Evolutionary conservation across 352 stramenopile species (phyloP), one percentile per base, ranked within the genome.

Genomic region (Phytophthora citrophthora): DNA sequence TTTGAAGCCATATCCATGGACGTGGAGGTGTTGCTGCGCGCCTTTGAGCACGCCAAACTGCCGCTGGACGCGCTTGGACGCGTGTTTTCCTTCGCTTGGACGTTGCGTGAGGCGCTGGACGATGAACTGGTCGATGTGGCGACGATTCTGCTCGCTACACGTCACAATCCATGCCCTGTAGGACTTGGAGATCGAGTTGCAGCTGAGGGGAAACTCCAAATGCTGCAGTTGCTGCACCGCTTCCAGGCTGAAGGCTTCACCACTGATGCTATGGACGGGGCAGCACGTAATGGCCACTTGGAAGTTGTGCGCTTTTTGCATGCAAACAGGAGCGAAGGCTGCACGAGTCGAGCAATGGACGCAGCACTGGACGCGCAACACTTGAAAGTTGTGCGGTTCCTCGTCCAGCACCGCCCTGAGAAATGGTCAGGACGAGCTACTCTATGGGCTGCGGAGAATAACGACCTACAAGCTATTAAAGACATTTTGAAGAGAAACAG

Each of bases 301-400:
- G 62, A 65, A 5, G 52, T 86, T 9, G 76, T 90, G 49, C 68
- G 68, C 23, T 85, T 87, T 57, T 58, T 90, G 34, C 77, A 88
- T 32, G 63, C 62, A 31, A 66, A 81, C 54, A 64, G 81, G 10
- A 45, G 44, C 12, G 78, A 90, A 44, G 78, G 81, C 32, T 90
- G 81, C 65, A 78, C 64, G 15, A 61, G 50, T 9, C 41, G 29
- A 2, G 75, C 81, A 1, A 47, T 81, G 34, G 62, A 80, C 18
- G 66, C 26, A 26, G 78, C 81, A 5, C 45, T 86, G 9, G 57
- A 70, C 27, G 64, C 68, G 8, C 58, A 70, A 1, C 74, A 86
- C 34, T 16, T 72, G 2, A 29, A 77, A 2, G 53, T 81, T 2
- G 66, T 81, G 50, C 74, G 67, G 38, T 88, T 88, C 54, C 74